Conservation (phyloP, 441 rosid species). For the Omphalea diandra region DNA sequence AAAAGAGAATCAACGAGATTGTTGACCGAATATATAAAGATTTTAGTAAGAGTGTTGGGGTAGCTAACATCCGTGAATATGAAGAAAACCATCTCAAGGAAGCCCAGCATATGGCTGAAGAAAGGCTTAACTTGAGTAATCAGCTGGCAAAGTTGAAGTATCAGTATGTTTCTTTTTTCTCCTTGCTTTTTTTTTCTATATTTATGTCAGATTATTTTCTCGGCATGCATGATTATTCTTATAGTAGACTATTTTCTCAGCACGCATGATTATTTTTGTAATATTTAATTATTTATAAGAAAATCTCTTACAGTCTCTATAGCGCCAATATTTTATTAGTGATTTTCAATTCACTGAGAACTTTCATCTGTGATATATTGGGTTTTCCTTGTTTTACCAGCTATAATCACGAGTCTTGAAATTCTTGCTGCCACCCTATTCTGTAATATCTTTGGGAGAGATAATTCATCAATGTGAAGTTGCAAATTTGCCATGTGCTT, state of each 20-base stretch:
- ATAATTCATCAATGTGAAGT: neutral
- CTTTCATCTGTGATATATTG: constrained; percentile 9
- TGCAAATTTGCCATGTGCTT: neutral
- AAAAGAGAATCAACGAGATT: constrained; percentile 89
- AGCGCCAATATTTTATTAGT: neutral
- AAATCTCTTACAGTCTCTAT: no score
- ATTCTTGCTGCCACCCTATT: neutral
- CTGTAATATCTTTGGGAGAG: neutral
- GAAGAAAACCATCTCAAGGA: constrained; percentile 97
- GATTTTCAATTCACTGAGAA: neutral
- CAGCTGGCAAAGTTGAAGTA: constrained; percentile 96
- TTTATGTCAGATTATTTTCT: neutral
- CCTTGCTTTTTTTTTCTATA: constrained; percentile 14
- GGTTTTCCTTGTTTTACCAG: neutral
- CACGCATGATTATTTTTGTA: neutral
- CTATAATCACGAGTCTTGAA: neutral
- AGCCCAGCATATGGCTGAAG: constrained; percentile 89
- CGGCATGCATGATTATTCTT: constrained; percentile 5
- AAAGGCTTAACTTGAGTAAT: constrained; percentile 85
- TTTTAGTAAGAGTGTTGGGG: constrained; percentile 84
- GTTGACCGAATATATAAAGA: constrained; percentile 77
- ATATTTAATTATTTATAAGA: no score
- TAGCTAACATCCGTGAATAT: constrained; percentile 93
- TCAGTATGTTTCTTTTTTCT: constrained; percentile 67
- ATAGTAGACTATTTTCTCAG: neutral